Evolutionary conservation across 2,329 filamentous ascomycete species (phyloP), one percentile per base, ranked within the genome.

Genomic region (Atkinsonella texensis): DNA sequence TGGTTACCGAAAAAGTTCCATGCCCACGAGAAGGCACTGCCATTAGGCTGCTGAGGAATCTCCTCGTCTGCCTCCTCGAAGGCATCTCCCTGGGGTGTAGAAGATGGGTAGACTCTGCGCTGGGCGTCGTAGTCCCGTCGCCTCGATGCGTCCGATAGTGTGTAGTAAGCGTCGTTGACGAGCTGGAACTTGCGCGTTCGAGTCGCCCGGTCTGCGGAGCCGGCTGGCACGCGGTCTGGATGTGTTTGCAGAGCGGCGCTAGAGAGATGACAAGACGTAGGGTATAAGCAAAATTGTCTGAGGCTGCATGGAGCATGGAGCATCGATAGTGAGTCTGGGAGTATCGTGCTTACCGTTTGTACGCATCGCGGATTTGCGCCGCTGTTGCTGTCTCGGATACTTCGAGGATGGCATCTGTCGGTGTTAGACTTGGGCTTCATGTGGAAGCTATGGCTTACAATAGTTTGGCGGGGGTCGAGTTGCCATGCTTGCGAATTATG

Each of bases 121-220:
- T 89, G 81, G 50, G 79, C 74, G 63, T 97, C 91, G 70, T 96
- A 97, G 54, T 95, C 89, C 55, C 81, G 77, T 50, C 91, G 82
- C 31, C 91, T 81, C 0, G 74, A 70, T 9, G 83, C 64, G 65
- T 97, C 90, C 0, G 87, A 95, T 31, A 97, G 82, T 0, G 87
- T 90, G 68, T 88, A 95, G 74, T 95, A 95, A 56, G 89, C 89
- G 63, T 95, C 89, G 71, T 94, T 95, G 62, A 95, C 87, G 57
- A 87, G 80, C 68, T 95, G 89, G 73, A 95, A 95, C 65, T 84
- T 84, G 63, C 86, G 87, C 6, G 93, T 98, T 62, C 90, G 86
- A 12, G 79, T 69, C 20, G 81, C 68, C 56, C 91, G 87, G 60
- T 97, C 89, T 39, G 90, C 88, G 5, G 89, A 91, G 69, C 89